These are phyloP conservation scores for Trypanosoma platydactyli DNA, from an alignment of 208 protist species.

Conservation along the genomic window DNA sequence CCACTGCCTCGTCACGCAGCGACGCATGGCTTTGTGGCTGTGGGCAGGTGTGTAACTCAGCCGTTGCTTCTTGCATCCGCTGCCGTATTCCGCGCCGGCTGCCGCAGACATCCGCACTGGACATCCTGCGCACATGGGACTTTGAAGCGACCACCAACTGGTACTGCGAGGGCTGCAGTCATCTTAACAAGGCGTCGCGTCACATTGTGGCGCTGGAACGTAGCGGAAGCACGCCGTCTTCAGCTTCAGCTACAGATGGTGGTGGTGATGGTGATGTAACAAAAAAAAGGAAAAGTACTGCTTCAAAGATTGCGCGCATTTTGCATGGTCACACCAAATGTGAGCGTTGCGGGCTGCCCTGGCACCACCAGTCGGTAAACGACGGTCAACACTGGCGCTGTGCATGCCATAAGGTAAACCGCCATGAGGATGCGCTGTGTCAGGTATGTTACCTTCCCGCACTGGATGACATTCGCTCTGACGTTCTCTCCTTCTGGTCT, in stretches of 20 bases:
- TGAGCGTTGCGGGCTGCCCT: slow-evolving; percentile 52
- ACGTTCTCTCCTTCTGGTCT: slow-evolving; percentile 65
- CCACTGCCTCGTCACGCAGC: slow-evolving; percentile 23
- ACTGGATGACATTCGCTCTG: slow-evolving; percentile 32
- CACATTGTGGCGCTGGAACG: slow-evolving; percentile 40
- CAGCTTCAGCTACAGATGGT: background rate
- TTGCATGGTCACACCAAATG: slow-evolving; percentile 39
- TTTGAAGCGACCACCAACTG: slow-evolving; percentile 60
- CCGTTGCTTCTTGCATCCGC: slow-evolving; percentile 45
- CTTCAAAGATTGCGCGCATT: slow-evolving; percentile 28
- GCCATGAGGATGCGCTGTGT: slow-evolving; percentile 26
- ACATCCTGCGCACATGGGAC: slow-evolving; percentile 57
- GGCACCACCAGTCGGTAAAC: slow-evolving; percentile 54
- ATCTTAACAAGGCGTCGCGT: slow-evolving; percentile 58
- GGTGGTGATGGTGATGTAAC: background rate
- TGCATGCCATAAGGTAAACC: slow-evolving; percentile 69
- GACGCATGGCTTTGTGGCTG: slow-evolving; percentile 73
- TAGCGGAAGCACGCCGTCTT: background rate
- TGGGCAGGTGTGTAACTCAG: slow-evolving; percentile 36
- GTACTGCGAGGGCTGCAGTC: slow-evolving; percentile 66
- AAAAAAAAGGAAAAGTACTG: background rate
- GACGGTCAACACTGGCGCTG: slow-evolving; percentile 61
- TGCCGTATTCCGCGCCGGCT: slow-evolving; percentile 67
- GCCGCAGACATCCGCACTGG: slow-evolving; percentile 15
- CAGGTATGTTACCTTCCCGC: slow-evolving; percentile 58